A percentile compares a stretch with the other conserved stretches of the same genome.
Conservation (phyloP, 345 rosid species). For the Populus tremula region DNA sequence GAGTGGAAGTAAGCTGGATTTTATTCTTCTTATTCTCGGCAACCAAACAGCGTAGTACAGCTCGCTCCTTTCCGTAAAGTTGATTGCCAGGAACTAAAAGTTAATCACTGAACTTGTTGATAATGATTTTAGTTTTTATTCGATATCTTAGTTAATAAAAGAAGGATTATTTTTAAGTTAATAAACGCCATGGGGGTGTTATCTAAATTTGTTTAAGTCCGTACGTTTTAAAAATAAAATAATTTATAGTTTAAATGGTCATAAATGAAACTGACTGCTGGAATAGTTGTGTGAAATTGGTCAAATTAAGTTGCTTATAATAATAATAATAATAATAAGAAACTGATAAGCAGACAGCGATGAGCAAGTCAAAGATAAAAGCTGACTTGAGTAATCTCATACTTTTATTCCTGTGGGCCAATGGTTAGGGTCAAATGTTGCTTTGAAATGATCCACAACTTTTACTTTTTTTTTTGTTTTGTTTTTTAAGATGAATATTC, state of each 20-base stretch:
- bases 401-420: background rate
- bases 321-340: too few species aligned
- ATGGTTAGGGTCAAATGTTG: background rate
- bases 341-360: background rate
- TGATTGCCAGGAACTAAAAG: background rate
- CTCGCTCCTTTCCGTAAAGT: background rate
- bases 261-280: background rate
- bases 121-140: background rate
- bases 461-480: background rate
- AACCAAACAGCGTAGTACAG: background rate
- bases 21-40: constrained; percentile 13
- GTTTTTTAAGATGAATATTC: background rate
- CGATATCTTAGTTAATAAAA: background rate
- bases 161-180: background rate
- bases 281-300: background rate
- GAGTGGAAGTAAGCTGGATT: background rate
- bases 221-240: background rate
- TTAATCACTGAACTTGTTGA: background rate
- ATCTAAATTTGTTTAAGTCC: background rate
- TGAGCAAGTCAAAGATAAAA: background rate
- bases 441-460: background rate
- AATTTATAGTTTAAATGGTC: background rate
- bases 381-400: background rate
- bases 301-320: background rate
- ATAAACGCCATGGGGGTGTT: too few species aligned